Conservation (phyloP, 495 filamentous ascomycete genomes). For the Symbiotaphrina buchneri region DNA sequence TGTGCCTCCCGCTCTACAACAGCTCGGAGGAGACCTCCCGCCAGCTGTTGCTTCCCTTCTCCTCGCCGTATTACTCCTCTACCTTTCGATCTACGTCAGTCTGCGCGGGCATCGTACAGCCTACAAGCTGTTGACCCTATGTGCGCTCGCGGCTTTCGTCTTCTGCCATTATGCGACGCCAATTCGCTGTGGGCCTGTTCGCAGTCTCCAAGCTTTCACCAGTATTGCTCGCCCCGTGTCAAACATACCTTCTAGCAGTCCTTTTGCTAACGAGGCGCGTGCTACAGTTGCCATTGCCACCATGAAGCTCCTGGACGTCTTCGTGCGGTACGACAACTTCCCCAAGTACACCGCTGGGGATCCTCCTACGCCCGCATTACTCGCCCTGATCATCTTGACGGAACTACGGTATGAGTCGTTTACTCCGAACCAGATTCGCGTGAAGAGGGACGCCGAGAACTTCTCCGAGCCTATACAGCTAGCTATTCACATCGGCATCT, state of each 20-base stretch:
- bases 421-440: constrained; percentile 14
- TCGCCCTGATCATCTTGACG: constrained; percentile 11
- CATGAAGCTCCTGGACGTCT: constrained; percentile 16
- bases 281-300: constrained; percentile 12
- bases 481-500: constrained; percentile 9
- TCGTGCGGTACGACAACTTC: constrained; percentile 9
- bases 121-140: constrained; percentile 1
- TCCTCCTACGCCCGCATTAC: constrained; percentile 8
- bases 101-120: not conserved
- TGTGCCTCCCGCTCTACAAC: not conserved
- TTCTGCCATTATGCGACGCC: constrained; percentile 7
- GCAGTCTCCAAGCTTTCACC: constrained; percentile 11
- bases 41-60: not conserved
- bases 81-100: constrained; percentile 2
- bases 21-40: constrained; percentile 1
- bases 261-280: not conserved
- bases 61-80: not conserved
- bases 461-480: constrained; percentile 11
- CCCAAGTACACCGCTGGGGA: constrained; percentile 10
- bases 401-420: constrained; percentile 18
- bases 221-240: constrained; percentile 4
- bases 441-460: constrained; percentile 3
- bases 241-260: not conserved
- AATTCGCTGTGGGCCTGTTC: constrained; percentile 8
- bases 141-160: not conserved